These are phyloP conservation scores for Candida gigantensis DNA, from an alignment of 1,139 yeast species.

Conservation along the genomic window DNA sequence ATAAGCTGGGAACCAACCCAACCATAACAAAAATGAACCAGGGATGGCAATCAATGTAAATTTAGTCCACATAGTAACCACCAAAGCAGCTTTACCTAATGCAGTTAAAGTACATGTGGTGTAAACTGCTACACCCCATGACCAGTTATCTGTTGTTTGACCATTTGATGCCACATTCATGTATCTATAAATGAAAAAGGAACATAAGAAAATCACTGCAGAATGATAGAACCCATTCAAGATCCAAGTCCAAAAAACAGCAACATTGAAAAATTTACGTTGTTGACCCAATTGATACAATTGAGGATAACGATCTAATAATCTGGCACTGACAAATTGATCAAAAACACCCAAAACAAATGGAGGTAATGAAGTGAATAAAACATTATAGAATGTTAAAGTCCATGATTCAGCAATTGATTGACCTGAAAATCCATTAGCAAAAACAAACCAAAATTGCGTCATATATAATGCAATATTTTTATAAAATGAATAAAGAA, in stretches of 20 bases:
- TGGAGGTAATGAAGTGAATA: constrained; percentile 94
- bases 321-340: constrained; percentile 89
- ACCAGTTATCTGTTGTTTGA: constrained; percentile 83
- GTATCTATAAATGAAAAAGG: constrained; percentile 65
- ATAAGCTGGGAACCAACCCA: constrained; percentile 83
- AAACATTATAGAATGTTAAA: constrained; percentile 91
- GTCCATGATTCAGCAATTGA: constrained; percentile 98
- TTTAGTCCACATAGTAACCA: constrained; percentile 94
- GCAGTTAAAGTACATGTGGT: constrained; percentile 89
- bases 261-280: constrained; percentile 84
- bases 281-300: constrained; percentile 87
- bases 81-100: constrained; percentile 90
- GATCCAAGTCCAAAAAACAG: constrained; percentile 97
- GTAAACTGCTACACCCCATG: constrained; percentile 90
- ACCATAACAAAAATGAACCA: constrained; percentile 86
- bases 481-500: constrained; percentile 91
- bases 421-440: constrained; percentile 92
- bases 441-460: constrained; percentile 96
- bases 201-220: constrained; percentile 75
- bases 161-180: constrained; percentile 74
- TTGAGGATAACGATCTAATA: constrained; percentile 90
- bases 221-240: constrained; percentile 94
- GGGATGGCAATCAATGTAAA: constrained; percentile 91
- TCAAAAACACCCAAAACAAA: constrained; percentile 95
- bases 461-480: constrained; percentile 95